Evolutionary conservation across 2,329 filamentous ascomycete genomes (phyloP), one percentile per base, ranked within the genome.

Genomic region (Calonectria ilicicola): DNA sequence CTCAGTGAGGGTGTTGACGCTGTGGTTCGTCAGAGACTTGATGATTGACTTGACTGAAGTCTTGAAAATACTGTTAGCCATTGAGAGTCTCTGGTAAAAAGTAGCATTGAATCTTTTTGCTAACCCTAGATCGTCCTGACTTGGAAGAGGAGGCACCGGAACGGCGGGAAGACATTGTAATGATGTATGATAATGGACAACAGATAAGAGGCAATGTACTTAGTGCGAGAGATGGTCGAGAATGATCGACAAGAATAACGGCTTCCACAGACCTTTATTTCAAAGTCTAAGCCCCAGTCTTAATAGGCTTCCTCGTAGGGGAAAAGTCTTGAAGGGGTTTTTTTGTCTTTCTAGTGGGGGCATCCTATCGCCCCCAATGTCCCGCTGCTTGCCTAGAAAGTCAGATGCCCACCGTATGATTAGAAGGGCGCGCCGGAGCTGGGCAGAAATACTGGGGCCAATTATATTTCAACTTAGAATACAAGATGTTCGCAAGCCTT

Each of bases 1-100:
- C 74, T 94, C 93, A 0, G 91, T 92, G 23, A 95, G 86, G 0
- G 93, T 95, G 81, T 95, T 95, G 81, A 95, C 86, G n/a, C 90
- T 90, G 78, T 93, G 92, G 0, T 90, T 91, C 51, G 86, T 86
- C 26, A 95, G 87, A 0, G 91, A 91, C 27, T 91, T 86, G 74
- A 94, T 90, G 73, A 93, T 87, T 74, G 58, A 56, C 38, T 58
- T 68, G 65, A 72, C 38, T 1, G 69, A 63, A 8, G 47, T 64
- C 69, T 71, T 15, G 7, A 40, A 42, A 17, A 47, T 35, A 38
- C 9, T 4, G 17, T 67, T 65, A 72, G 65, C 19, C 32, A 42
- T 32, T 42, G 21, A 38, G 21, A 38, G n/a, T 7, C n/a, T 17
- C 2, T 21, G 23, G 49, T 51, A 14, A 38, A 17, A 12, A 21